These are phyloP conservation scores for Xerocomellus chrysenteron DNA, from an alignment of 768 basidiomycete species.

Conservation along the genomic window DNA sequence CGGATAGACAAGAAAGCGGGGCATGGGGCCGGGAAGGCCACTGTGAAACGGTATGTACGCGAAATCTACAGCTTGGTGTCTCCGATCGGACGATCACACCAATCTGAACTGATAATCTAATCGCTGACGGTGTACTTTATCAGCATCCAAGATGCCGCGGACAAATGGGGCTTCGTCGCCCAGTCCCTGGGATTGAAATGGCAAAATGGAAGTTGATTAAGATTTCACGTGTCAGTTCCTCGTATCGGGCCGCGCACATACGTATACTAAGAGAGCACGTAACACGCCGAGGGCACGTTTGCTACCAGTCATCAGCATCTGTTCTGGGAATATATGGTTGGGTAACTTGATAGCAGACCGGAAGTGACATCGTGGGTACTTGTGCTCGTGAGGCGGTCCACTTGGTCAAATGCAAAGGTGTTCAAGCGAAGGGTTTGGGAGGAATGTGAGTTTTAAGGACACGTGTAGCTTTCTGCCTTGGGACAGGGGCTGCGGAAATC, in stretches of 20 bases:
- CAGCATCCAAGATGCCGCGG: constrained; percentile 74
- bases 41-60: constrained; percentile 54
- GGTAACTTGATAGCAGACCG: not conserved
- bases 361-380: not conserved
- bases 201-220: constrained; percentile 22
- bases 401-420: not conserved
- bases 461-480: constrained; percentile 84
- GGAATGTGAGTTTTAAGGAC: constrained; percentile 81
- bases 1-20: constrained; percentile 80
- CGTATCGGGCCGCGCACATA: not conserved
- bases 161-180: constrained; percentile 75
- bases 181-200: constrained; percentile 57
- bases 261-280: not conserved
- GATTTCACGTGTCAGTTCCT: not conserved
- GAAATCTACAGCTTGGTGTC: not conserved
- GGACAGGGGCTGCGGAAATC: constrained; percentile 68
- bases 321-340: not conserved
- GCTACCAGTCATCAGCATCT: not conserved
- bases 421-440: constrained; percentile 11
- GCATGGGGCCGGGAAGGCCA: constrained; percentile 79
- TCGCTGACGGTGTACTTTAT: not conserved
- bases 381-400: not conserved
- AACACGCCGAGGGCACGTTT: not conserved
- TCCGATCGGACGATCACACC: not conserved
- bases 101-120: constrained; percentile 13